Conservation (phyloP, 192 early-diverging fungal genomes). For the Haplosporangium gracile region DNA sequence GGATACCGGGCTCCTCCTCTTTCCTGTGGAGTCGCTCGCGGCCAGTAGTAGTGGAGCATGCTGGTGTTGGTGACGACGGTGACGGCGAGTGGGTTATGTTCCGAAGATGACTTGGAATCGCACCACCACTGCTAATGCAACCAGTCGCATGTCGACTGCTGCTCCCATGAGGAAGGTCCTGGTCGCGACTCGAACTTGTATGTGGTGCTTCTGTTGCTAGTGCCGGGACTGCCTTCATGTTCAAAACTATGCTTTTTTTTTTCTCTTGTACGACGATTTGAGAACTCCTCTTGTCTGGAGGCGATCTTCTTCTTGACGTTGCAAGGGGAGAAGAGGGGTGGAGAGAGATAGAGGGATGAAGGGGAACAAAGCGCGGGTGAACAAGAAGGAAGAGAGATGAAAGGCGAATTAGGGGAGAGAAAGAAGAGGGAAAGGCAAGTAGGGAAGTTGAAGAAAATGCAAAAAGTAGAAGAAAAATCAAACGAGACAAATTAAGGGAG, state of each 20-base stretch:
- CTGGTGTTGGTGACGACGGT: not conserved
- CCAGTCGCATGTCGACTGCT: not conserved
- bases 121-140: not conserved
- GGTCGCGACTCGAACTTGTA: not conserved
- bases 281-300: not conserved
- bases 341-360: not conserved
- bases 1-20: not conserved
- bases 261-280: not conserved
- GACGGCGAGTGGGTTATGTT: not conserved
- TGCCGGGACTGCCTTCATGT: not conserved
- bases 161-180: not conserved
- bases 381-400: not conserved
- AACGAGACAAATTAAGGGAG: not conserved
- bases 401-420: not conserved
- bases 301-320: not conserved
- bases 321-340: too few species aligned
- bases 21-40: not conserved
- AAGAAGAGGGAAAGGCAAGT: not conserved
- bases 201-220: not conserved
- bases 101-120: not conserved
- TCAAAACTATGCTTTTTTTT: not conserved
- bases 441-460: not conserved
- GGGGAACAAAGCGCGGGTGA: not conserved
- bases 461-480: not conserved
- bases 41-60: not conserved